Evolutionary conservation across 2,329 filamentous ascomycete species (phyloP).

Genomic region (Fusarium nanum): DNA sequence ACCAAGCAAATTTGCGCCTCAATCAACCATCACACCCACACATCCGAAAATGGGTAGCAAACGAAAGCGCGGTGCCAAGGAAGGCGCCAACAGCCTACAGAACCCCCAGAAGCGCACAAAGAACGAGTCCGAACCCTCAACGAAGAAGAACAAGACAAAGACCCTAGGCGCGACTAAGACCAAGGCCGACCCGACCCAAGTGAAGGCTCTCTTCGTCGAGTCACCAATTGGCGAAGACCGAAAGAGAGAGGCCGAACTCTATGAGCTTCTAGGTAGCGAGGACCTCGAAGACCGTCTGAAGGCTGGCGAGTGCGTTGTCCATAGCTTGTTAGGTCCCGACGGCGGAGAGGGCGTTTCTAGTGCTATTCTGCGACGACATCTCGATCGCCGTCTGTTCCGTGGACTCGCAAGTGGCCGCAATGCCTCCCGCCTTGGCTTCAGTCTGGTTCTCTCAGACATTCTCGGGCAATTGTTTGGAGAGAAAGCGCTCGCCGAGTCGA

Average conservation of each 20-base stretch:
- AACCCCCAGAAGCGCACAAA: conserved; percentile 51
- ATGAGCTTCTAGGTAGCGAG: conserved; percentile 71
- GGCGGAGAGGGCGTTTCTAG: conserved; percentile 63
- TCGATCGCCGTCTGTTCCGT: conserved; percentile 79
- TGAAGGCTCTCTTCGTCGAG: conserved; percentile 62
- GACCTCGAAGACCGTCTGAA: conserved; percentile 66
- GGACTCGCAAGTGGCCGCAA: conserved; percentile 92
- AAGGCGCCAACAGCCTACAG: conserved; percentile 42
- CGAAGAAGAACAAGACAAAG: conserved; percentile 19
- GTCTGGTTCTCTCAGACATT: conserved; percentile 86
- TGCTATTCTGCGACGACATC: conserved; percentile 65
- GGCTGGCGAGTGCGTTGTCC: conserved; percentile 69
- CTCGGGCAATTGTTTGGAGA: conserved; percentile 75
- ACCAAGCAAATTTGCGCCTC: conserved; percentile 12
- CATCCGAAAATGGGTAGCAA: conserved; percentile 50
- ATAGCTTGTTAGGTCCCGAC: conserved; percentile 60
- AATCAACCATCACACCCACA: conserved; percentile 4
- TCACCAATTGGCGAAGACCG: conserved; percentile 64
- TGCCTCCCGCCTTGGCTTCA: conserved; percentile 88
- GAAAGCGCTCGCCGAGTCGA: conserved; percentile 56
- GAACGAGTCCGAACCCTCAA: conserved; percentile 41
- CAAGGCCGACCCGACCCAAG: conserved; percentile 48
- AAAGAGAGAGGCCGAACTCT: conserved; percentile 68
- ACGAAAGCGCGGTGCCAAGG: conserved; percentile 52
- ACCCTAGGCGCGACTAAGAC: conserved; percentile 8